A percentile compares a stretch with the other conserved stretches of the same genome.
These are phyloP conservation scores for Botrytis galanthina DNA, from an alignment of 2,329 filamentous ascomycete species.

Conservation along the genomic window DNA sequence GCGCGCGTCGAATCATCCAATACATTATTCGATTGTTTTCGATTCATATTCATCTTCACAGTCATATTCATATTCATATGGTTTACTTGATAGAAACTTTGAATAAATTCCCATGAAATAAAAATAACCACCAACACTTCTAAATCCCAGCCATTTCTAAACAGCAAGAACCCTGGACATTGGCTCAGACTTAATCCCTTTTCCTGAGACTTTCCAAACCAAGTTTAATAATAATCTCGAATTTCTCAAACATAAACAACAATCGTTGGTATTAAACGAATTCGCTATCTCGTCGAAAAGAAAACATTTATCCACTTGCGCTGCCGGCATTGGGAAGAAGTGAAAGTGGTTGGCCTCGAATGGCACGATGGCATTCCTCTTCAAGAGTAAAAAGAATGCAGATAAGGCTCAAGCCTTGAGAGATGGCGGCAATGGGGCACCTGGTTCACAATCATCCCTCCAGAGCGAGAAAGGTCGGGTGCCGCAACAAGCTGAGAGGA, in stretches of 20 bases:
- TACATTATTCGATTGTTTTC: not conserved
- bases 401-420: conserved; percentile 52
- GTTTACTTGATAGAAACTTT: not conserved
- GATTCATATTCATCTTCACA: not conserved
- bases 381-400: conserved; percentile 78
- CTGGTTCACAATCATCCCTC: conserved; percentile 46
- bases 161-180: conserved; percentile 20
- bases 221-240: conserved; percentile 11
- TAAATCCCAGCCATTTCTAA: conserved; percentile 19
- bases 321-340: conserved; percentile 13
- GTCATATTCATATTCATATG: not conserved
- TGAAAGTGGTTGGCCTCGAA: conserved; percentile 34
- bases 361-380: conserved; percentile 71
- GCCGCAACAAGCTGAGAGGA: conserved; percentile 51
- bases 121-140: conserved; percentile 8
- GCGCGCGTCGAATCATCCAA: not conserved
- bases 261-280: not conserved
- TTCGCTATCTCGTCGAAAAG: not conserved
- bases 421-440: conserved; percentile 31
- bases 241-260: conserved; percentile 9
- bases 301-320: conserved; percentile 1
- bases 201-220: conserved; percentile 5
- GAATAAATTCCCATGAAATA: not conserved
- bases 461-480: conserved; percentile 46
- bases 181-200: conserved; percentile 17